These are phyloP conservation scores for Lentinula boryana DNA, from an alignment of 768 basidiomycete species.

Conservation along the genomic window DNA sequence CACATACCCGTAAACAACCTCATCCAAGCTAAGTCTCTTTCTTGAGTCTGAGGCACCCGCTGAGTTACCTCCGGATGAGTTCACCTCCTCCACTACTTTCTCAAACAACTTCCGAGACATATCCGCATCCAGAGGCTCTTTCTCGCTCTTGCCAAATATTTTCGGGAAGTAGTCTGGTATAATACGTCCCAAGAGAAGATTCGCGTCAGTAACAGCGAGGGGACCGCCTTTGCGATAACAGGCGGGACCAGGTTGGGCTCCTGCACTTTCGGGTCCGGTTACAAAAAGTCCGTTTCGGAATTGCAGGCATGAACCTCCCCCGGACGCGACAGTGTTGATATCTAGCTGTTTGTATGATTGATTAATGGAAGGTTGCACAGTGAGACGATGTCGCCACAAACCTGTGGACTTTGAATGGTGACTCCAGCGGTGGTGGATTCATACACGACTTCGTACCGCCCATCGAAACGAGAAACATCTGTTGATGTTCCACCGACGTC, in stretches of 20 bases:
- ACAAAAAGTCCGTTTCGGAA: slow-evolving; percentile 89
- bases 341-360: slow-evolving; percentile 54
- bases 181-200: slow-evolving; percentile 82
- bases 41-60: background rate
- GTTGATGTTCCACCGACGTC: slow-evolving; percentile 97
- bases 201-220: slow-evolving; percentile 89
- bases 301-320: slow-evolving; percentile 85
- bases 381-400: slow-evolving; percentile 88
- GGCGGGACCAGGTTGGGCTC: slow-evolving; percentile 89
- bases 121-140: slow-evolving; percentile 74
- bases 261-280: slow-evolving; percentile 90
- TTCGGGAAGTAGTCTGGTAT: slow-evolving; percentile 91
- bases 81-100: slow-evolving; percentile 63
- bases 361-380: background rate
- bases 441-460: slow-evolving; percentile 87
- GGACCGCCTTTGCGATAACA: slow-evolving; percentile 87
- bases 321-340: slow-evolving; percentile 94
- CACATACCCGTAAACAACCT: slow-evolving; percentile 81
- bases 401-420: slow-evolving; percentile 85
- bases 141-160: slow-evolving; percentile 88
- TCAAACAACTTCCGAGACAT: slow-evolving; percentile 69
- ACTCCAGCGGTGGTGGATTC: slow-evolving; percentile 96
- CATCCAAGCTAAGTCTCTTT: slow-evolving; percentile 62
- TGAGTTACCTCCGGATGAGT: slow-evolving; percentile 19
- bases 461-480: slow-evolving; percentile 90